phyloP scores from a whole-genome alignment of 345 rosid genomes.

The Arabis hirsuta region DNA sequence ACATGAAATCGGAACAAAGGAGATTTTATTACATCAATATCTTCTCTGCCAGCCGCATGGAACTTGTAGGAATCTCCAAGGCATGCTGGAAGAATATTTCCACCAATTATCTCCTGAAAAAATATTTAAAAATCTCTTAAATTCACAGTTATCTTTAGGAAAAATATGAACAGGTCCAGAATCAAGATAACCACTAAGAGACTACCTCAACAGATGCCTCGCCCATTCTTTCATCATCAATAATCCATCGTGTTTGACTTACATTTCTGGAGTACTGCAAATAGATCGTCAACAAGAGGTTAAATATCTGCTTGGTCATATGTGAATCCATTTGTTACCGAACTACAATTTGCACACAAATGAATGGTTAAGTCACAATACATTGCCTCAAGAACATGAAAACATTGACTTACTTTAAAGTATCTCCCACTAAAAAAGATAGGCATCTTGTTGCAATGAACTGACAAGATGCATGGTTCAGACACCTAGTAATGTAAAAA shows the following conservation, averaged over 20 bases:
- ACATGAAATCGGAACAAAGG: slow-evolving; percentile 1
- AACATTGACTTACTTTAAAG: slow-evolving; percentile 64
- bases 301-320: slow-evolving; percentile 13
- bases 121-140: slow-evolving; percentile 27
- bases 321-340: slow-evolving; percentile 20
- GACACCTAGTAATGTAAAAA: slow-evolving; percentile 49
- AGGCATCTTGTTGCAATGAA: slow-evolving; percentile 64
- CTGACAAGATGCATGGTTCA: slow-evolving; percentile 71
- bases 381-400: slow-evolving; percentile 14
- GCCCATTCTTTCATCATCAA: slow-evolving; percentile 96
- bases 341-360: slow-evolving; percentile 5
- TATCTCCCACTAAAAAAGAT: slow-evolving; percentile 90
- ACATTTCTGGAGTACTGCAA: slow-evolving; percentile 91
- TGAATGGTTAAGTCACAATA: slow-evolving; percentile 6
- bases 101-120: slow-evolving; percentile 79
- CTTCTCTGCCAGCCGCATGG: slow-evolving; percentile 99
- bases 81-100: slow-evolving; percentile 75
- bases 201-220: slow-evolving; percentile 93
- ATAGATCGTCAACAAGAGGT: background rate
- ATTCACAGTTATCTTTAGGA: slow-evolving; percentile 12
- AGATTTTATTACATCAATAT: slow-evolving; percentile 71
- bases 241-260: slow-evolving; percentile 95
- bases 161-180: slow-evolving; percentile 13
- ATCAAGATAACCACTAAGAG: slow-evolving; percentile 17
- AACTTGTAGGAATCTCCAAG: slow-evolving; percentile 84